Conservation (phyloP, 2,329 filamentous ascomycete genomes). For the Juglanconis oblonga region DNA sequence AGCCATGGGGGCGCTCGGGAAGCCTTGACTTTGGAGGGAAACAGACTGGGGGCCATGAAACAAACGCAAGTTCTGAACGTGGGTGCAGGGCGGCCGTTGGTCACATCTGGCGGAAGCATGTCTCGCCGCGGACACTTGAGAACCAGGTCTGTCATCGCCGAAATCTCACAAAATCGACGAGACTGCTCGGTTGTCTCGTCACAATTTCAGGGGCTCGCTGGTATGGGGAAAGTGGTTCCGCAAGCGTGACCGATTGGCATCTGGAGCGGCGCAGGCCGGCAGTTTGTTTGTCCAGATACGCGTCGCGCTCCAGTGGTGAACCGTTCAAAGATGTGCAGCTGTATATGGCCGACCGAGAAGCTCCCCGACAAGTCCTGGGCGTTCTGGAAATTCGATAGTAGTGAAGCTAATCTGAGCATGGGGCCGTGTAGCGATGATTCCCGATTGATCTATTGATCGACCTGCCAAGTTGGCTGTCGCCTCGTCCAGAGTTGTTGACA, state of each 20-base stretch:
- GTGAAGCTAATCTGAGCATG: background rate
- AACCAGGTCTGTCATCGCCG: background rate
- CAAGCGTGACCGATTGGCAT: background rate
- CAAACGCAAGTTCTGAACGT: background rate
- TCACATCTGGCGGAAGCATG: background rate
- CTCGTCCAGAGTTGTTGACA: background rate
- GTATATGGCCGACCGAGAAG: too few relatives aligned
- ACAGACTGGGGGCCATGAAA: constrained; percentile 13
- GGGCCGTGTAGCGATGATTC: background rate
- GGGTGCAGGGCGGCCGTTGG: background rate
- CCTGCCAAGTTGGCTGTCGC: background rate
- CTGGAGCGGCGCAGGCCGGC: background rate
- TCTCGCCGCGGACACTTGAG: background rate
- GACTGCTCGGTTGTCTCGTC: constrained; percentile 6
- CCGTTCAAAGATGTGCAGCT: too few relatives aligned
- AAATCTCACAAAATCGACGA: background rate
- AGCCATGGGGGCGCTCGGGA: constrained; percentile 1
- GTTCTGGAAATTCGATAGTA: background rate
- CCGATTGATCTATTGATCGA: background rate
- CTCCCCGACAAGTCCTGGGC: too few relatives aligned
- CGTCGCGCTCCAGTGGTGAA: too few relatives aligned
- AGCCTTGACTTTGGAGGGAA: constrained; percentile 3
- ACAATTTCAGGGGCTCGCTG: background rate
- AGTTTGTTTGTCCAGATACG: background rate
- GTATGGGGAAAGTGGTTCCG: background rate